Conservation (phyloP, 768 basidiomycete genomes). For the Terana coerulea region DNA sequence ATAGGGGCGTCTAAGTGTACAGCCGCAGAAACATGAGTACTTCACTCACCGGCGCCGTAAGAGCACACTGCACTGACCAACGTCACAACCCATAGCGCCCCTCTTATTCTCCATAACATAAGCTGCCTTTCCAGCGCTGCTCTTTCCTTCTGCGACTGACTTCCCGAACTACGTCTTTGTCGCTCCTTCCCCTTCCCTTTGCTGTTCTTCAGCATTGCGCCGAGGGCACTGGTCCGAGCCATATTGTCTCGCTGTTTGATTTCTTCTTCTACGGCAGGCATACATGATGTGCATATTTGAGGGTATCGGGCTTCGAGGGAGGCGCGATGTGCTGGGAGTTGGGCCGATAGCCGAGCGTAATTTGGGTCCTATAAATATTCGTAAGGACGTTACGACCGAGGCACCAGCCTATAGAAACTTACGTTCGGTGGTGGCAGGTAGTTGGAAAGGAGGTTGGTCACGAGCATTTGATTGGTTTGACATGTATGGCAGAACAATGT, state of each 20-base stretch:
- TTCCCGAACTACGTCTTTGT: conserved; percentile 43
- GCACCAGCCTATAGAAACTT: conserved; percentile 24
- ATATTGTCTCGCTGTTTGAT: conserved; percentile 75
- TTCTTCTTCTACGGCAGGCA: conserved; percentile 78
- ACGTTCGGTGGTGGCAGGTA: conserved; percentile 83
- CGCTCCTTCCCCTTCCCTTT: conserved; percentile 51
- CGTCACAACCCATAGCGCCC: conserved; percentile 58
- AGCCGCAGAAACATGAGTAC: background rate
- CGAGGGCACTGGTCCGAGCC: conserved; percentile 75
- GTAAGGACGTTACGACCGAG: background rate
- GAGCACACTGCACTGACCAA: conserved; percentile 25
- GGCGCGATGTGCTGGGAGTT: conserved; percentile 66
- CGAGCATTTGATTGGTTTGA: conserved; percentile 88
- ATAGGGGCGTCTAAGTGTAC: background rate
- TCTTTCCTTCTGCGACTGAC: conserved; percentile 29
- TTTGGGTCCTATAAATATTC: conserved; percentile 56
- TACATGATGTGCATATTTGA: conserved; percentile 74
- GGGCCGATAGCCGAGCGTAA: conserved; percentile 57
- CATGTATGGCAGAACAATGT: conserved; percentile 83
- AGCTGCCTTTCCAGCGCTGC: conserved; percentile 48
- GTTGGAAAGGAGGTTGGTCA: conserved; percentile 82
- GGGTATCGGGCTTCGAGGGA: conserved; percentile 83
- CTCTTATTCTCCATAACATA: conserved; percentile 65
- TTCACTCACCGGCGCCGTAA: conserved; percentile 16
- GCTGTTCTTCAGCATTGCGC: conserved; percentile 63